Percentiles rank a stretch among this genome's conserved stretches.
Conservation (phyloP, 768 basidiomycete species). For the Termitomyces sp. region DNA sequence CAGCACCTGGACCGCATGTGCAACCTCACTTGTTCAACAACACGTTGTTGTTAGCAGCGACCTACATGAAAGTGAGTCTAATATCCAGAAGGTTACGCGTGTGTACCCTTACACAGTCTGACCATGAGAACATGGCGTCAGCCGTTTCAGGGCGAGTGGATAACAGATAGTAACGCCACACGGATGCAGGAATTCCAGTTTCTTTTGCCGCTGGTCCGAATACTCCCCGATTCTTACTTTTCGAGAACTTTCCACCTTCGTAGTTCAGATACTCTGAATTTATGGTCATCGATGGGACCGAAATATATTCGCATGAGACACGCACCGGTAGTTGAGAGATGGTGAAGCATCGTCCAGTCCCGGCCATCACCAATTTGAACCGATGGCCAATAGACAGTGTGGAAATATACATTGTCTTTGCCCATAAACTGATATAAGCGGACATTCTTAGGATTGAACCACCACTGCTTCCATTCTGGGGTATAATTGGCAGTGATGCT, state of each 20-base stretch:
- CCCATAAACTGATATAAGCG: slow-evolving; percentile 99
- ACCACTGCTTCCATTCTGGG: slow-evolving; percentile 94
- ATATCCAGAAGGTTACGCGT: not conserved
- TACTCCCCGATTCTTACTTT: slow-evolving; percentile 93
- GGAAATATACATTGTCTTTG: slow-evolving; percentile 99
- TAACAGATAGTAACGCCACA: slow-evolving; percentile 96
- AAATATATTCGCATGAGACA: not conserved
- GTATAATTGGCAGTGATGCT: slow-evolving; percentile 97
- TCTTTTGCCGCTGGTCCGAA: slow-evolving; percentile 94
- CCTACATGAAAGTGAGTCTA: slow-evolving; percentile 33
- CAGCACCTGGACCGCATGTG: not conserved
- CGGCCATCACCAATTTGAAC: slow-evolving; percentile 86
- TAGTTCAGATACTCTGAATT: slow-evolving; percentile 85
- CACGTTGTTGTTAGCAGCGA: slow-evolving; percentile 89
- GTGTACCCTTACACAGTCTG: slow-evolving; percentile 71
- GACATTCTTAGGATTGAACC: slow-evolving; percentile 89
- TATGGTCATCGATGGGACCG: not conserved
- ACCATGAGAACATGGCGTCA: slow-evolving; percentile 97
- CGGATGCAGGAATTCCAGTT: slow-evolving; percentile 88
- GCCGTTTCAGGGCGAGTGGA: slow-evolving; percentile 89
- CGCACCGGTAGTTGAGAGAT: slow-evolving; percentile 91
- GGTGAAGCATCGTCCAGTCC: slow-evolving; percentile 90
- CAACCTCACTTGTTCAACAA: slow-evolving; percentile 80
- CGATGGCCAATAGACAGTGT: slow-evolving; percentile 92
- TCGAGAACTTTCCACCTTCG: slow-evolving; percentile 98